Evolutionary conservation across 768 basidiomycete genomes (phyloP).

Genomic region (Fistulinella prunicolor): DNA sequence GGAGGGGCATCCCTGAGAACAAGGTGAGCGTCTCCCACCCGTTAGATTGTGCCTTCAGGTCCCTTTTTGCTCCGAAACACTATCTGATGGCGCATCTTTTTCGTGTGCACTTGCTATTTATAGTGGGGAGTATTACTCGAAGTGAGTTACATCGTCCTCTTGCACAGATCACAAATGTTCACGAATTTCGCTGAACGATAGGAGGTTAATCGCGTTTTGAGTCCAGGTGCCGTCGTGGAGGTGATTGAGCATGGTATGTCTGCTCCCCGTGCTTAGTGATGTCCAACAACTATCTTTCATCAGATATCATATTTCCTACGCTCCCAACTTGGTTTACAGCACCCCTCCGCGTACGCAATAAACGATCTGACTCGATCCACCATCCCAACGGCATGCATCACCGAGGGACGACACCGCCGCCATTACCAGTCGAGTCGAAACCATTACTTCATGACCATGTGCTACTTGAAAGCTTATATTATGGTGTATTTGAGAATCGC

Average conservation of each 20-base stretch:
- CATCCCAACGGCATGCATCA: constrained; percentile 46
- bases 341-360: constrained; percentile 55
- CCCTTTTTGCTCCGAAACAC: not conserved
- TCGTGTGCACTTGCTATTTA: constrained; percentile 1
- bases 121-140: constrained; percentile 71
- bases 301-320: constrained; percentile 74
- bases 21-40: constrained; percentile 42
- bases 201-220: constrained; percentile 71
- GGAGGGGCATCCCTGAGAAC: constrained; percentile 70
- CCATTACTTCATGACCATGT: constrained; percentile 62
- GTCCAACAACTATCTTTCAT: not conserved
- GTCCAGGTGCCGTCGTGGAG: constrained; percentile 69
- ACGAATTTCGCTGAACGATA: constrained; percentile 27
- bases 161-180: not conserved
- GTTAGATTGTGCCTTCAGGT: too few relatives aligned
- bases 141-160: constrained; percentile 32
- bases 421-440: constrained; percentile 31
- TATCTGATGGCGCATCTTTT: constrained; percentile 2
- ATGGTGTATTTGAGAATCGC: constrained; percentile 64
- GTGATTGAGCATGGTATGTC: constrained; percentile 67
- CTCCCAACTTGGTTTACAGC: constrained; percentile 77
- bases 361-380: constrained; percentile 48
- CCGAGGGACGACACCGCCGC: constrained; percentile 32
- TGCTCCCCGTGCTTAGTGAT: not conserved
- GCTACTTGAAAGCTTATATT: constrained; percentile 62